phyloP scores from a whole-genome alignment of 495 filamentous ascomycete genomes.

The Haplographium delicatum region DNA sequence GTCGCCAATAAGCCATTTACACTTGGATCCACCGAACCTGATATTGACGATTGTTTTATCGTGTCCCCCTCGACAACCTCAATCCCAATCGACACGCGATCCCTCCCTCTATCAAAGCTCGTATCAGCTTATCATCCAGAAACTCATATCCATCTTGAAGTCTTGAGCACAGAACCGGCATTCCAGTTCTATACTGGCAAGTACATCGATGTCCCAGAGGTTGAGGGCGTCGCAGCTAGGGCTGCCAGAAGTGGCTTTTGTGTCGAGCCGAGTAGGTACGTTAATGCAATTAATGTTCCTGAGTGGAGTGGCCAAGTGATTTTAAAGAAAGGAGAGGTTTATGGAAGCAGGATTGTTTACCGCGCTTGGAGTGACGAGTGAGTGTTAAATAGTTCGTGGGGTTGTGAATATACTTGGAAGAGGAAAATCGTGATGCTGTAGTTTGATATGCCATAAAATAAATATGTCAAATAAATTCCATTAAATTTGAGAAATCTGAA shows the following conservation, averaged over 20 bases:
- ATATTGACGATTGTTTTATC: conserved; percentile 90
- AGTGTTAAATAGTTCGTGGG: conserved; percentile 5
- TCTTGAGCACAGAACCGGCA: conserved; percentile 84
- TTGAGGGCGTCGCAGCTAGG: conserved; percentile 58
- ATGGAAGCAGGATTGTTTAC: conserved; percentile 73
- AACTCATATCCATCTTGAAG: conserved; percentile 72
- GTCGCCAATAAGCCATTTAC: conserved; percentile 59
- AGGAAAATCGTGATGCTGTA: too few relatives aligned
- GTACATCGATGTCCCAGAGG: conserved; percentile 66
- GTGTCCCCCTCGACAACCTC: conserved; percentile 55
- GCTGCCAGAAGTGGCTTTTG: conserved; percentile 71
- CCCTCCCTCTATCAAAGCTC: conserved; percentile 53
- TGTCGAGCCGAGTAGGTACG: conserved; percentile 84
- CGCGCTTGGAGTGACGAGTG: conserved; percentile 63
- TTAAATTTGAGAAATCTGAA: too few relatives aligned
- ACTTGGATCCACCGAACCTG: conserved; percentile 59
- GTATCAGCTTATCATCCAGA: conserved; percentile 64
- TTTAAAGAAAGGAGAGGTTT: conserved; percentile 73
- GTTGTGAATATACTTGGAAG: too few relatives aligned
- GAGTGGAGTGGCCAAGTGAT: conserved; percentile 74
- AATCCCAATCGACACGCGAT: conserved; percentile 74
- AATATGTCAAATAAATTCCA: too few relatives aligned
- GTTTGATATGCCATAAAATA: too few relatives aligned
- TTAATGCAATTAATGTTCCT: conserved; percentile 77
- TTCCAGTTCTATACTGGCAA: conserved; percentile 96